Evolutionary conservation across 208 protist genomes (phyloP), one percentile per base, ranked within the genome.

Genomic region (Novymonas esmeraldas): DNA sequence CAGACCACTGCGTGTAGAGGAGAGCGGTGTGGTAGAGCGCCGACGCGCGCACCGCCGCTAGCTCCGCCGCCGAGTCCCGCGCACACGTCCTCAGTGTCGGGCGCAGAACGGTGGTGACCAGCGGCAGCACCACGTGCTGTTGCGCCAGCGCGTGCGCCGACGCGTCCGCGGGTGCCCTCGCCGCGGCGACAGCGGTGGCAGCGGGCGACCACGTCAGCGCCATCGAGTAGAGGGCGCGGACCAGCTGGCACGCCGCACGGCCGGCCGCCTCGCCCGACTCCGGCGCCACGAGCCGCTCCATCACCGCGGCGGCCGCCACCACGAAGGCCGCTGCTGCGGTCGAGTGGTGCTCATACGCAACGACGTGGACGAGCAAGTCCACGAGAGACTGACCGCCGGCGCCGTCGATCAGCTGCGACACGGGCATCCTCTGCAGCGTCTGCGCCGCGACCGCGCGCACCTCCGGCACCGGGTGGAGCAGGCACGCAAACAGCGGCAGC

Each of bases 401-500:
- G 11, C 39, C 52, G 28, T 63, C 36, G 18, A 75, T 75, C 29
- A 91, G 76, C 71, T 88, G 73, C 39, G 55, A 48, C 20, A 78
- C 57, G 36, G 80, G 70, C 85, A 90, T 91, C 4, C 45, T 60
- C 26, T 67, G 46, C 48, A 95, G 57, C 28, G 76, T 75, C 50
- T 64, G 61, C 14, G 81, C 79, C 6, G 81, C 90, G 49, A 89
- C 34, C 44, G 69, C 66, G 7, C 87, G 85, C 57, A 94, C 86
- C 59, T 85, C 82, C 0, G 83, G 59, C 39, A 87, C 65, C 26
- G 85, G 74, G 72, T 96, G 90, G 22, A 94, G 66, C 33, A 96
- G 67, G 60, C 90, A 96, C 0, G 88, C 77, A 49, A 94, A 94
- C 10, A 96, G 73, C 14, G 90, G 90, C 58, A 96, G 74, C 33